These are phyloP conservation scores for Porphyrellus sp. DNA, from an alignment of 1,284 basidiomycete genomes.

Conservation along the genomic window DNA sequence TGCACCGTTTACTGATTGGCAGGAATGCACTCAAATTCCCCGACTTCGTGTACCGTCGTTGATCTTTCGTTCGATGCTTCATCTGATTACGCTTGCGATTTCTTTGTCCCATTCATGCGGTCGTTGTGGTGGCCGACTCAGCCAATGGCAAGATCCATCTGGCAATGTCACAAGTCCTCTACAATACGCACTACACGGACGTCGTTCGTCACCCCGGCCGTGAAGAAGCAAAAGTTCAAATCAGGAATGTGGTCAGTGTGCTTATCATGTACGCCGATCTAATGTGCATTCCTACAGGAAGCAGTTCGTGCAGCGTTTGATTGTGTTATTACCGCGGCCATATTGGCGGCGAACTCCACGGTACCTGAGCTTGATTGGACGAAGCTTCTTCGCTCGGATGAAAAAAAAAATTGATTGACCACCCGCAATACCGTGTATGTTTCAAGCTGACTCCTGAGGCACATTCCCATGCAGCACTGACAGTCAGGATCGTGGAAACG, in stretches of 20 bases:
- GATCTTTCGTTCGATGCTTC: not conserved
- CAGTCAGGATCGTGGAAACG: not conserved
- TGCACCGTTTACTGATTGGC: too few species aligned
- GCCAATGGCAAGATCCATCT: not conserved
- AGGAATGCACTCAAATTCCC: too few species aligned
- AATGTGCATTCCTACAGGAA: not conserved
- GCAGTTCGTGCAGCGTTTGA: not conserved
- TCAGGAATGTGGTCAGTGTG: not conserved
- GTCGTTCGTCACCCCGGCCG: not conserved
- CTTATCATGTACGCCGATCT: not conserved
- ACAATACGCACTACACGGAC: not conserved
- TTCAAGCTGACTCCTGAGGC: not conserved
- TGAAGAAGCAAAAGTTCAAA: not conserved
- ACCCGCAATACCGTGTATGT: not conserved
- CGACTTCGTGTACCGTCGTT: too few species aligned
- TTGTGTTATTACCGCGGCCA: not conserved
- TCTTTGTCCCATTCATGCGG: not conserved
- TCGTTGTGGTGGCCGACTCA: not conserved
- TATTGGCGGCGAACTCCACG: not conserved
- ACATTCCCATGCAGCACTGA: too few species aligned
- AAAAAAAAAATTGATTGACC: not conserved
- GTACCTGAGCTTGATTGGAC: not conserved
- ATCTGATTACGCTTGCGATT: not conserved
- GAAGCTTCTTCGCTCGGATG: not conserved
- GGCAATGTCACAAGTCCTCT: not conserved